Evolutionary conservation across 768 basidiomycete genomes (phyloP).

Genomic region (Mycena chlorophos): DNA sequence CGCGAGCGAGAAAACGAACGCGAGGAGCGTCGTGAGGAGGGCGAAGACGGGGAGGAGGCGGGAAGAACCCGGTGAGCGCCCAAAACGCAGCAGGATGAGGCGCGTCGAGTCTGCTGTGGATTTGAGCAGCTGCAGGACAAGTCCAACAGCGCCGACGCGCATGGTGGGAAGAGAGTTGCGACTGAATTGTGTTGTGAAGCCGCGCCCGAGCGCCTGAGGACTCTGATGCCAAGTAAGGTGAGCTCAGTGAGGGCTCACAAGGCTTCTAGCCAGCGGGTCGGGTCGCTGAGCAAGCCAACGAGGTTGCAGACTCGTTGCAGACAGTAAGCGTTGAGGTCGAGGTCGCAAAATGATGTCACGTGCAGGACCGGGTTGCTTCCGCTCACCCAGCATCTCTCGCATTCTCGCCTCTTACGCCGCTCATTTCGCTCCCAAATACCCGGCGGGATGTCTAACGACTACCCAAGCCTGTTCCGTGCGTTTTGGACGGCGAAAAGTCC

Average conservation of each 20-base stretch:
- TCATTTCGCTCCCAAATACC: constrained; percentile 1
- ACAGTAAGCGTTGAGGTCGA: too few relatives aligned
- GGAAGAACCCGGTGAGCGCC: not conserved
- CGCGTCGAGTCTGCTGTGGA: not conserved
- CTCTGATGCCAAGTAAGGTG: too few relatives aligned
- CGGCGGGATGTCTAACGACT: constrained; percentile 69
- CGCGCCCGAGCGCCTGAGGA: too few relatives aligned
- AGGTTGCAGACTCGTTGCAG: too few relatives aligned
- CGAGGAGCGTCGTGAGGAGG: not conserved
- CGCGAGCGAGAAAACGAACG: not conserved
- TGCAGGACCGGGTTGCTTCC: too few relatives aligned
- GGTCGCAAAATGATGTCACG: too few relatives aligned
- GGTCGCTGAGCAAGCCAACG: too few relatives aligned
- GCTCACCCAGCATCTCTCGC: too few relatives aligned
- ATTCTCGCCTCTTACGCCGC: too few relatives aligned
- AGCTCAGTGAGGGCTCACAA: too few relatives aligned
- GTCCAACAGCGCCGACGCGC: not conserved
- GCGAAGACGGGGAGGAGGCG: not conserved
- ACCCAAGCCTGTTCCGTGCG: constrained; percentile 83
- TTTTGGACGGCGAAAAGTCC: constrained; percentile 16
- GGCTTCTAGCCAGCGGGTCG: too few relatives aligned
- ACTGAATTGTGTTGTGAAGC: too few relatives aligned
- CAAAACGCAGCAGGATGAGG: not conserved
- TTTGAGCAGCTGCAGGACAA: not conserved
- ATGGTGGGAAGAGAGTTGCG: not conserved